Base-by-base conservation (phyloP, 192 early-diverging fungal genomes). In the Phlyctochytrium planicorne region DNA sequence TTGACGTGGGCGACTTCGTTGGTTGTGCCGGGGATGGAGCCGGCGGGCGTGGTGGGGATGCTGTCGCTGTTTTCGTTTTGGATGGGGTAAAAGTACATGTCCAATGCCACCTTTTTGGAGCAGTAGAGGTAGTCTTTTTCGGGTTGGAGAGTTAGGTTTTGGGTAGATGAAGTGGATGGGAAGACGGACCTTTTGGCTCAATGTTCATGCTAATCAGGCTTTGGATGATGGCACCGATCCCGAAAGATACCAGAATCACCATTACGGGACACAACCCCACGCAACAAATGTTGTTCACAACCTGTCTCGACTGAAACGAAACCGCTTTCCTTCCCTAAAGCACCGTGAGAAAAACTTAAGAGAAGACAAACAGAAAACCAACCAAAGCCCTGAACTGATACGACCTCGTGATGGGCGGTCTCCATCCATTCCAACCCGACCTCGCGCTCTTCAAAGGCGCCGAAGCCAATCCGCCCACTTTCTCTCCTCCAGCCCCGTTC, bases 261-360 rank as follows among this genome's bases (percentile, higher is more conserved):
- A 89, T 59, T 14, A 90, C 65, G 0, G 88, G 88, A 63, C 89
- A 91, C 27, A 17, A 82, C 68, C 72, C 66, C 34, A 85, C 80
- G 70, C 90, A 92, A 74, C 87, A 91, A 2, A 92, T 71, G 74
- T 92, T 91, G 32, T 78, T 84, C 73, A 90, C 87, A 62, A 76
- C 77, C 63, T 92, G 90, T 20, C 90, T 78, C 59, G 86, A 81
- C 64, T 47, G 40, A 20, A 47, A 20, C 40, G 40, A 47, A 47
- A 14, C 40, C 6, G 40, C 40, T 14, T 47, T 47, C 40, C 20
- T 47, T 47, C 40, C 40, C 10, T 47, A 47, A 47, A 20, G 10
- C 40, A 20, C 10, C 40, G 40, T 14, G 40, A 47, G n/a, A n/a
- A n/a, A n/a, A n/a, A n/a, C n/a, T n/a, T n/a, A n/a, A n/a, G n/a